Base-by-base conservation (phyloP, 2,329 filamentous ascomycete genomes). In the Tolypocladium sp. region DNA sequence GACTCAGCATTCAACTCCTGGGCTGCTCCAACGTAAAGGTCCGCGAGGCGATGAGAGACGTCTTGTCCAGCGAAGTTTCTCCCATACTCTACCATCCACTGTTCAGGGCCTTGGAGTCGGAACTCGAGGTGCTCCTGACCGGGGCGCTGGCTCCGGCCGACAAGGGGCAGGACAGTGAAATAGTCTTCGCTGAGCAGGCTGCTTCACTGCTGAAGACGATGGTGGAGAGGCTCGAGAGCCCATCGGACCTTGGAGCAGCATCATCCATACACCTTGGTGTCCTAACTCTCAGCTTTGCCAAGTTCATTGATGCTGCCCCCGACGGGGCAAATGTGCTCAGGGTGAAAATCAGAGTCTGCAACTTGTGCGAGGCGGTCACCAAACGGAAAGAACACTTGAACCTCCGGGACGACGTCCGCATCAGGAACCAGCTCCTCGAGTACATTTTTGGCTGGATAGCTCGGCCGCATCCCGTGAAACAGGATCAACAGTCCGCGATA, bases 361-460 rank as follows among this genome's bases (percentile, higher is more conserved):
- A 88, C 64, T 71, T 89, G 9, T 87, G 82, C 60, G 86, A 89
- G 64, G 80, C 81, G 4, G 81, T 89, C 40, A 86, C 82, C 15
- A 82, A 81, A 69, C 81, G 85, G 63, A 89, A 88, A 65, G 86
- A 89, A 65, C 81, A 88, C 56, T 73, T 89, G 49, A 89, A 88
- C 64, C 73, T 89, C 13, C 79, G 86, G 56, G 85, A 89, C 64
- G 86, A 89, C 68, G 83, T 89, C 44, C 81, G 85, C 35, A 86
- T 88, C 65, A 77, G 86, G 57, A 89, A 89, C 63, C 85, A 88
- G 65, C 74, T 89, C 17, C 74, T 89, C 13, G 86, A 88, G 67
- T 84, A 85, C 60, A 83, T 88, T 41, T 87, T 87, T 62, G 79
- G 83, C 60, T 89, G 86, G 86, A 87, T 89, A 64, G 81, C 84